Evolutionary conservation across 257 asterid genomes (phyloP), one percentile per base, ranked within the genome.

Genomic region (Solanum microdontum): DNA sequence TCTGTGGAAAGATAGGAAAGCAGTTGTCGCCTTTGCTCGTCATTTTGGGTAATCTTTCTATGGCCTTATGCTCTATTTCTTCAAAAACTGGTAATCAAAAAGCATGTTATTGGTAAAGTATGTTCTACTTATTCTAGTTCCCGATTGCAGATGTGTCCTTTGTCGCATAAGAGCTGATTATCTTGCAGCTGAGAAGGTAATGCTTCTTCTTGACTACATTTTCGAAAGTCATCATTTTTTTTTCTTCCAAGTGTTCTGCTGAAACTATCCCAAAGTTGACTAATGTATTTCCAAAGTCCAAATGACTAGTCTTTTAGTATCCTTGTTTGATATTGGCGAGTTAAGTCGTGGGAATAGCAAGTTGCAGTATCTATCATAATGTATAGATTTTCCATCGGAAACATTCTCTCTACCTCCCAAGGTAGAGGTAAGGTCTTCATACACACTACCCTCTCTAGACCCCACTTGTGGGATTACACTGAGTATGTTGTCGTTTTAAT

Each of bases 21-120:
- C 97, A 37, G 96, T 97, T 40, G 97, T 97, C 72, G 99, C 99
- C 21, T 97, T 97, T 90, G 98, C 98, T 87, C 98, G 99, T 76
- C 99, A 97, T 93, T 97, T 97, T 88, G 99, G 98, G 99, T 95
- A 89, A 86, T 77, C 87, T 23, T 80, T 55, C 87, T 9, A 34
- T 8, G 30, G 3, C 30, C 45, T 19, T 72, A 24, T 60, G 64
- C 55, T 74, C 66, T 23, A 33, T 83, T 79, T 43, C 62, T 76
- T 48, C 28, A 2, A 45, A 79, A 80, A 4, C 84, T 45, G 37
- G 24, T 80, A 43, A 43, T 43, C 15, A 26, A 79, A 79, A 48
- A 86, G 14, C 82, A 36, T 19, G 32, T n/a, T 13, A 43, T 8
- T 36, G 62, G 32, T n/a, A 11, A 51, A 75, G 40, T 36, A 33